Evolutionary conservation across 73 alveolate genomes (phyloP).

Genomic region (Paramecium caudatum): DNA sequence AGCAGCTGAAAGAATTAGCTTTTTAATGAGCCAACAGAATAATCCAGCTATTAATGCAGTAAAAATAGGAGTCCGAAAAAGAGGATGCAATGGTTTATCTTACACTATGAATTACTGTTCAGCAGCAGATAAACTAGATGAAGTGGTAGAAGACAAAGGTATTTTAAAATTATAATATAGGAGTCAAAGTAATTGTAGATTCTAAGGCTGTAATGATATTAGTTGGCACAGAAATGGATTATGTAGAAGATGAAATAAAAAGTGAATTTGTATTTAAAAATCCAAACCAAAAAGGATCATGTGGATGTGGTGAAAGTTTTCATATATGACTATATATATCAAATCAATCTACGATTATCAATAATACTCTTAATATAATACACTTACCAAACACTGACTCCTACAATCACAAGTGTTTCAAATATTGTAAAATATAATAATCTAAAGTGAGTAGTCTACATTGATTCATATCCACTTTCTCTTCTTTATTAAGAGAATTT

Average conservation of each 20-base stretch:
- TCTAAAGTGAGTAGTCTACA: slow-evolving; percentile 65
- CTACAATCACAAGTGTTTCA: slow-evolving; percentile 53
- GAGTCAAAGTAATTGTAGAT: slow-evolving; percentile 86
- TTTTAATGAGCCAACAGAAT: slow-evolving; percentile 58
- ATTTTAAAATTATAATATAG: slow-evolving; percentile 31
- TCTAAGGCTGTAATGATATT: slow-evolving; percentile 87
- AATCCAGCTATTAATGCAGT: slow-evolving; percentile 76
- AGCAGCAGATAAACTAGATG: slow-evolving; percentile 82
- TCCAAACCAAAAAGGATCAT: slow-evolving; percentile 89
- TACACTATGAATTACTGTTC: slow-evolving; percentile 88
- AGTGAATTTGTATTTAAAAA: slow-evolving; percentile 88
- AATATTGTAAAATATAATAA: slow-evolving; percentile 66
- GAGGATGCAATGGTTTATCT: slow-evolving; percentile 91
- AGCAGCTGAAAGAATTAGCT: slow-evolving; percentile 75
- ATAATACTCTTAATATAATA: slow-evolving; percentile 74
- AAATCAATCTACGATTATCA: slow-evolving; percentile 74
- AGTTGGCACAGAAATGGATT: slow-evolving; percentile 93
- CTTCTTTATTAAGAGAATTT: slow-evolving; percentile 73
- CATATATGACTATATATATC: slow-evolving; percentile 81
- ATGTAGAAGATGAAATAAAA: slow-evolving; percentile 83
- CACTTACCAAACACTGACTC: slow-evolving; percentile 73
- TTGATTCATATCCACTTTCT: slow-evolving; percentile 65
- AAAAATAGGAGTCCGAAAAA: slow-evolving; percentile 85
- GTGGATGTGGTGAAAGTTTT: slow-evolving; percentile 95
- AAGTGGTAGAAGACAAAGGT: slow-evolving; percentile 85